Evolutionary conservation across 2,329 filamentous ascomycete species (phyloP).

Genomic region (Fonsecaea pugnacius): DNA sequence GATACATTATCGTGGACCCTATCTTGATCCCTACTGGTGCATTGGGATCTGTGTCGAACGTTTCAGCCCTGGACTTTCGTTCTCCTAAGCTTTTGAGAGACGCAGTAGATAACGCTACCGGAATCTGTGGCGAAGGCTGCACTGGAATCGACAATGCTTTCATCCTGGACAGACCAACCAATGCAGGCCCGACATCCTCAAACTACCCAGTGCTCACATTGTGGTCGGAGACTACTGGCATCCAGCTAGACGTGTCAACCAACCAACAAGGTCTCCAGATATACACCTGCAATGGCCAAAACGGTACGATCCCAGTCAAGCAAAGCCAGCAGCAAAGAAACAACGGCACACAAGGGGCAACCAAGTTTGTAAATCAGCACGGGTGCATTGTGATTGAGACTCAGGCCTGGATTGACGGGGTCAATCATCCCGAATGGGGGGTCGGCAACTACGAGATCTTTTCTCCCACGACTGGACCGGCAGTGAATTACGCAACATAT

Average conservation of each 20-base stretch:
- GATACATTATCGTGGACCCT: constrained; percentile 55
- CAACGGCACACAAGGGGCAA: constrained; percentile 59
- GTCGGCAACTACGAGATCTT: constrained; percentile 55
- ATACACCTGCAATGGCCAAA: constrained; percentile 78
- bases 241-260: constrained; percentile 77
- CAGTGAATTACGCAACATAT: constrained; percentile 51
- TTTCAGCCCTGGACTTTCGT: constrained; percentile 67
- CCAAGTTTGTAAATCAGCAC: constrained; percentile 62
- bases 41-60: constrained; percentile 76
- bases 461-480: constrained; percentile 46
- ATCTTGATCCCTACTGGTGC: constrained; percentile 77
- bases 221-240: constrained; percentile 71
- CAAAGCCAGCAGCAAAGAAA: constrained; percentile 54
- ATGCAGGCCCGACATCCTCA: constrained; percentile 38
- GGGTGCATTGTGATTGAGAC: constrained; percentile 91
- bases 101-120: constrained; percentile 65
- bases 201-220: constrained; percentile 63
- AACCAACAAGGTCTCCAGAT: constrained; percentile 89
- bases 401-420: constrained; percentile 89
- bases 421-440: constrained; percentile 89
- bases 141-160: constrained; percentile 75
- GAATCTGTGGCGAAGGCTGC: constrained; percentile 81
- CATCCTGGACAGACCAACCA: constrained; percentile 50
- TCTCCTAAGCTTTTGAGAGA: constrained; percentile 77
- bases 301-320: constrained; percentile 62